Conservation (phyloP, 306 rosid genomes). For the Rosa persica region DNA sequence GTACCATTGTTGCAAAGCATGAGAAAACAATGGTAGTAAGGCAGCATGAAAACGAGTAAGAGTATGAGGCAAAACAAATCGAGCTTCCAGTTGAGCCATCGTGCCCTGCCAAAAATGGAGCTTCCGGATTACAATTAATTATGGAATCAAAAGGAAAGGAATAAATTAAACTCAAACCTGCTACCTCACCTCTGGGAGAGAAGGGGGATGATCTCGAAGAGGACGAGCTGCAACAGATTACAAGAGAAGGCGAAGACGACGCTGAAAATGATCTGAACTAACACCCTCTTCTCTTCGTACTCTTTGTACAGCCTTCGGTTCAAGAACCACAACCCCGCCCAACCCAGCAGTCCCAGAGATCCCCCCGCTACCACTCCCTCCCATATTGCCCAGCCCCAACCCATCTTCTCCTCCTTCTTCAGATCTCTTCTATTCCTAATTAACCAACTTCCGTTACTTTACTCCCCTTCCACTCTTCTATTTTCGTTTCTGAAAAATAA, state of each 20-base stretch:
- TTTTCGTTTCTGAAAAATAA: neutral
- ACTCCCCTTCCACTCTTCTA: neutral
- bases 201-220: constrained; percentile 93
- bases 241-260: constrained; percentile 93
- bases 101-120: constrained; percentile 44
- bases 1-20: constrained; percentile 75
- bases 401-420: constrained; percentile 35
- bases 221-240: constrained; percentile 91
- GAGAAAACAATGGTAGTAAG: constrained; percentile 90
- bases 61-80: constrained; percentile 84
- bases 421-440: neutral
- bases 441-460: neutral
- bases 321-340: constrained; percentile 90
- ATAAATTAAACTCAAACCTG: too few relatives aligned
- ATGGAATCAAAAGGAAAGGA: neutral
- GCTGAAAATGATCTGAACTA: constrained; percentile 91
- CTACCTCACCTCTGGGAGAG: constrained; percentile 68
- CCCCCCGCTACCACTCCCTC: constrained; percentile 67
- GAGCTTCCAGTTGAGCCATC: constrained; percentile 88
- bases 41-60: constrained; percentile 78
- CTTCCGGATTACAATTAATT: neutral
- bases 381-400: constrained; percentile 74
- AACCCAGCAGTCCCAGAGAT: constrained; percentile 63
- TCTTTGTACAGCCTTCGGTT: constrained; percentile 91
- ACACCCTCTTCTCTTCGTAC: constrained; percentile 84